Percentiles rank a stretch among this genome's conserved stretches.
Conservation (phyloP, 805 yeast species). For the Ogataea ramenticola region DNA sequence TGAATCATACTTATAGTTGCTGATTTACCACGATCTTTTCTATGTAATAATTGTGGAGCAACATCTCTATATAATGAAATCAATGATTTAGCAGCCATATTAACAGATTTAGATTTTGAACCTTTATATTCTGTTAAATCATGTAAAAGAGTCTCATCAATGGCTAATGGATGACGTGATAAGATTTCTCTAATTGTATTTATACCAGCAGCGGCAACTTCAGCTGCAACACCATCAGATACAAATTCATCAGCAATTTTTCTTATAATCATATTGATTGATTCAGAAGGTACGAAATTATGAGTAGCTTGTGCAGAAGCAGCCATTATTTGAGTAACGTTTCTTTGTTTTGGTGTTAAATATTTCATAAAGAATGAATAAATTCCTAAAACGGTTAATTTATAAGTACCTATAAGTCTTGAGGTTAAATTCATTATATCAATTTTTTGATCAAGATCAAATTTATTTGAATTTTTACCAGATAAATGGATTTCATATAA, state of each 20-base stretch:
- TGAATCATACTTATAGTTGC: constrained; percentile 78
- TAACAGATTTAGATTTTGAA: constrained; percentile 88
- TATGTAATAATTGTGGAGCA: constrained; percentile 90
- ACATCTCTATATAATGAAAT: constrained; percentile 84
- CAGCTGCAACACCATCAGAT: constrained; percentile 96
- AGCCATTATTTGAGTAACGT: constrained; percentile 95
- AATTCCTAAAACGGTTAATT: constrained; percentile 80
- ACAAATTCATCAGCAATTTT: constrained; percentile 97
- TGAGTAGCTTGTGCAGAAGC: constrained; percentile 96
- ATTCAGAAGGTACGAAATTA: constrained; percentile 95
- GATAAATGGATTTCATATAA: constrained; percentile 67
- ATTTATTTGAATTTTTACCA: constrained; percentile 60
- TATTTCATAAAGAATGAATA: constrained; percentile 86
- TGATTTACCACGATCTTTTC: constrained; percentile 87
- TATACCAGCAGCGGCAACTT: constrained; percentile 96
- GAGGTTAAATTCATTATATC: constrained; percentile 82
- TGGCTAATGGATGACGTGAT: constrained; percentile 90
- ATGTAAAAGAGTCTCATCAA: constrained; percentile 79
- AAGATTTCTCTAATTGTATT: constrained; percentile 92
- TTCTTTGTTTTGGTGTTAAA: constrained; percentile 87
- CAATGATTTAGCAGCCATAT: constrained; percentile 88
- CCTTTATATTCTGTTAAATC: constrained; percentile 88
- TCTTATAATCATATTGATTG: constrained; percentile 68
- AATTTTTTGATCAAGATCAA: constrained; percentile 83
- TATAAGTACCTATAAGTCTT: constrained; percentile 89